Percentiles rank a stretch among this genome's conserved stretches.
Conservation (phyloP, 768 basidiomycete genomes). For the Podaxis sp. region DNA sequence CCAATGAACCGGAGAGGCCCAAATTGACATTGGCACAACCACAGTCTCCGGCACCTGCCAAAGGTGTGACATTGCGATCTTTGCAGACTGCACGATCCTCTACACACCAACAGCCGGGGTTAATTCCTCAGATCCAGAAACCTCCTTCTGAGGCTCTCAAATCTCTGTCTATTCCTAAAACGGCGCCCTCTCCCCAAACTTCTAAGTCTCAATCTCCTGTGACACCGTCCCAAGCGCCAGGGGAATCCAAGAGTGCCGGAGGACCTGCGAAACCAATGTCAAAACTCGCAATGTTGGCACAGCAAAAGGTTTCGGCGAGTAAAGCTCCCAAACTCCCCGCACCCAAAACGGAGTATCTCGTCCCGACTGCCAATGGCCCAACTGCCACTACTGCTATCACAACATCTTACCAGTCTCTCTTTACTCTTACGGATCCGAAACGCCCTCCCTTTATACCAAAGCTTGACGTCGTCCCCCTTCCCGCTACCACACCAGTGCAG, state of each 20-base stretch:
- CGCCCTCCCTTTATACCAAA: constrained; percentile 38
- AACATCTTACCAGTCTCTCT: constrained; percentile 73
- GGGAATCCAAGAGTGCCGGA: constrained; percentile 2
- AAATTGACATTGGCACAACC: constrained; percentile 18
- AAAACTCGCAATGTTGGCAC: constrained; percentile 66
- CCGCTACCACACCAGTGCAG: constrained; percentile 19
- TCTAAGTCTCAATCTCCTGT: neutral
- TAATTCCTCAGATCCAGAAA: neutral
- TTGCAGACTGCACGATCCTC: constrained; percentile 8
- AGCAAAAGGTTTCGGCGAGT: constrained; percentile 44
- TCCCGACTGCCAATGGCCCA: constrained; percentile 77
- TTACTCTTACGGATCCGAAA: constrained; percentile 56
- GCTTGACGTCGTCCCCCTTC: constrained; percentile 44
- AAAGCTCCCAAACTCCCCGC: constrained; percentile 48
- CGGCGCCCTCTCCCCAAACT: neutral
- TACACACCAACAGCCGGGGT: constrained; percentile 1
- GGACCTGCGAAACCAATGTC: constrained; percentile 23
- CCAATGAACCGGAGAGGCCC: constrained; percentile 17
- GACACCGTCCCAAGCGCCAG: neutral
- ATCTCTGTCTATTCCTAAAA: neutral
- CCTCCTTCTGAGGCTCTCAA: neutral
- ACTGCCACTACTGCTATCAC: constrained; percentile 86
- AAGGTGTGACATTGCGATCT: neutral
- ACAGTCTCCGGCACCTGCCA: constrained; percentile 17
- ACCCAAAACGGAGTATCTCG: constrained; percentile 64